Evolutionary conservation across 352 stramenopile genomes (phyloP).

Genomic region (Saprolegnia parasitica): DNA sequence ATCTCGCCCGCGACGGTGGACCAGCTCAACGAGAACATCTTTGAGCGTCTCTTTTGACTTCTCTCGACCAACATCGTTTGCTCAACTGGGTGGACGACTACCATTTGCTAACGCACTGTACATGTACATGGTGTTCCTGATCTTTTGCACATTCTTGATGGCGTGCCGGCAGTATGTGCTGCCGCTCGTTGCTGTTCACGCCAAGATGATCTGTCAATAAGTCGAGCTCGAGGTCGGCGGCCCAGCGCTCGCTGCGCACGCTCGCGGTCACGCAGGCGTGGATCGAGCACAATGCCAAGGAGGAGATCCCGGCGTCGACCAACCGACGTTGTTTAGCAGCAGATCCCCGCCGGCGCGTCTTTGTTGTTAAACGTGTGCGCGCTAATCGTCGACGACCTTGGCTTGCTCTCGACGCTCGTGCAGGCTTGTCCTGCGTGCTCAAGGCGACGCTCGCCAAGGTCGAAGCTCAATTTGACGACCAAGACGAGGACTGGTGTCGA

Average conservation of each 20-base stretch:
- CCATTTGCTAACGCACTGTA: slow-evolving; percentile 67
- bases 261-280: slow-evolving; percentile 60
- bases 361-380: slow-evolving; percentile 59
- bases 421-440: slow-evolving; percentile 54
- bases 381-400: slow-evolving; percentile 59
- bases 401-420: slow-evolving; percentile 58
- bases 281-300: slow-evolving; percentile 47
- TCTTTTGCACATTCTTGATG: slow-evolving; percentile 55
- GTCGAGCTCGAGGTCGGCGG: slow-evolving; percentile 84
- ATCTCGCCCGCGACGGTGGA: slow-evolving; percentile 42
- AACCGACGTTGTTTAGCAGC: slow-evolving; percentile 52
- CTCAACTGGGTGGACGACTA: slow-evolving; percentile 58
- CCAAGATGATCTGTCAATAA: slow-evolving; percentile 81
- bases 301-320: slow-evolving; percentile 58
- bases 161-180: slow-evolving; percentile 60
- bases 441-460: slow-evolving; percentile 52
- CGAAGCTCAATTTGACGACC: slow-evolving; percentile 31
- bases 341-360: slow-evolving; percentile 48
- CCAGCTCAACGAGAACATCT: slow-evolving; percentile 41
- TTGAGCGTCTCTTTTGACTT: slow-evolving; percentile 50
- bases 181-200: slow-evolving; percentile 71
- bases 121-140: slow-evolving; percentile 74
- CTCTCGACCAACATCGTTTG: slow-evolving; percentile 78
- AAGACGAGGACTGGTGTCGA: slow-evolving; percentile 37
- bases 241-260: slow-evolving; percentile 76